Evolutionary conservation across 345 rosid genomes (phyloP).

Genomic region (Pistacia vera): DNA sequence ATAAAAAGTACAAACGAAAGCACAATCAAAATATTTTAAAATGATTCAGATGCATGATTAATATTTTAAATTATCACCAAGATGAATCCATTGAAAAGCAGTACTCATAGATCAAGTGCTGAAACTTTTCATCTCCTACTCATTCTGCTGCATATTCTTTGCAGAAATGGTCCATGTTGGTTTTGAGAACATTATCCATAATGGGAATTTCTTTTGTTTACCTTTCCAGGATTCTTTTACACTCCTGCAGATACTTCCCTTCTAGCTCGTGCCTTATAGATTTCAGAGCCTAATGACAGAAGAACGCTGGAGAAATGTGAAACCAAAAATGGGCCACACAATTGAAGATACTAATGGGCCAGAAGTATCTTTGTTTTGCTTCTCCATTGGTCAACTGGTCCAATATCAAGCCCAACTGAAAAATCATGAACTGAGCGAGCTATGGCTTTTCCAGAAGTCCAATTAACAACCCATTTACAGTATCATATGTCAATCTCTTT

Average conservation of each 20-base stretch:
- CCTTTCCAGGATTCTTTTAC: background rate
- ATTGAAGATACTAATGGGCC: background rate
- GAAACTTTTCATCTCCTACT: too few relatives aligned
- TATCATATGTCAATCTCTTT: background rate
- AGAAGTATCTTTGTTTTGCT: background rate
- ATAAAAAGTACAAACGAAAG: too few relatives aligned
- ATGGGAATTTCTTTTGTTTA: background rate
- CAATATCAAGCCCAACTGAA: background rate
- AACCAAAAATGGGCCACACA: background rate
- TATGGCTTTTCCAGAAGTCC: too few relatives aligned
- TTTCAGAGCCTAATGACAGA: background rate
- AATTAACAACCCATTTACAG: too few relatives aligned
- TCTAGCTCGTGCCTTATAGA: too few relatives aligned
- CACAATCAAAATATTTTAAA: too few relatives aligned
- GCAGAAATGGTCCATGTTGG: background rate
- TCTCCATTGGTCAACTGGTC: background rate
- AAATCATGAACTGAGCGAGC: background rate
- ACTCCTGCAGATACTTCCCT: background rate
- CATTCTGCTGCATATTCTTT: too few relatives aligned
- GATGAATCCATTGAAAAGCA: too few relatives aligned
- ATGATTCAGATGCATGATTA: too few relatives aligned
- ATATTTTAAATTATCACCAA: too few relatives aligned
- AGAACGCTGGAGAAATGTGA: background rate
- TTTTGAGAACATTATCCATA: too few relatives aligned
- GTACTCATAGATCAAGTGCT: too few relatives aligned